Conservation (phyloP, 192 early-diverging fungal species). For the Gaertneriomyces semiglobifer region DNA sequence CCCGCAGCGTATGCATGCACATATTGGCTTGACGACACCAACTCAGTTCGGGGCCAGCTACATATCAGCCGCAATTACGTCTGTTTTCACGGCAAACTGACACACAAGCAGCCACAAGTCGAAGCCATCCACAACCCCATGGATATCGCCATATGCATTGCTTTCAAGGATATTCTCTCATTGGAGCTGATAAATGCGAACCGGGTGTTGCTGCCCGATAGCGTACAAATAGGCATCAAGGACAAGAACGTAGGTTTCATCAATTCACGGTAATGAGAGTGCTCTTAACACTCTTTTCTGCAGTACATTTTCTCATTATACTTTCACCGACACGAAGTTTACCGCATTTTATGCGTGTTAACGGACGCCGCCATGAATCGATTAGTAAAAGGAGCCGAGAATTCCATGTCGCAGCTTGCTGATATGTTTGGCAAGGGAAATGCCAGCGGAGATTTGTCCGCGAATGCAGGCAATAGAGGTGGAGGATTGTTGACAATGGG, state of each 20-base stretch:
- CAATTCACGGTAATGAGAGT: too few relatives aligned
- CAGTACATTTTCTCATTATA: conserved; percentile 48
- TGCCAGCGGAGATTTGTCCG: conserved; percentile 52
- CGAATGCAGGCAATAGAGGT: conserved; percentile 36
- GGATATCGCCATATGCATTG: conserved; percentile 15
- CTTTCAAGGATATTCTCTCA: conserved; percentile 38
- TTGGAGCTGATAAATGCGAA: conserved; percentile 45
- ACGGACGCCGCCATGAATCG: conserved; percentile 55
- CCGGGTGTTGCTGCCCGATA: conserved; percentile 43
- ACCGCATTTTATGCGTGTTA: conserved; percentile 38
- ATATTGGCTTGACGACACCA: conserved; percentile 37
- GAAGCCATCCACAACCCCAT: too few relatives aligned
- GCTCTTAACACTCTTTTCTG: conserved; percentile 7
- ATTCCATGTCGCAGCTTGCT: conserved; percentile 44
- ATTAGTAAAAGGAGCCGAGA: conserved; percentile 56
- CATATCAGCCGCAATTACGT: conserved; percentile 43
- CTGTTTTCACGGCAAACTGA: conserved; percentile 28
- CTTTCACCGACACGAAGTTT: conserved; percentile 53
- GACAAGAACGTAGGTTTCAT: conserved; percentile 29
- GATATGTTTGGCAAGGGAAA: conserved; percentile 59
- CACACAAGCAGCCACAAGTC: background rate
- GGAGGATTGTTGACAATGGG: conserved; percentile 41
- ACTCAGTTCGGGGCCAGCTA: conserved; percentile 39
- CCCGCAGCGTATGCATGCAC: conserved; percentile 42
- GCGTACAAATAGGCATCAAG: conserved; percentile 41